These are phyloP conservation scores for Hydrangea macrophylla DNA, from an alignment of 148 eudicot genomes.

Conservation along the genomic window DNA sequence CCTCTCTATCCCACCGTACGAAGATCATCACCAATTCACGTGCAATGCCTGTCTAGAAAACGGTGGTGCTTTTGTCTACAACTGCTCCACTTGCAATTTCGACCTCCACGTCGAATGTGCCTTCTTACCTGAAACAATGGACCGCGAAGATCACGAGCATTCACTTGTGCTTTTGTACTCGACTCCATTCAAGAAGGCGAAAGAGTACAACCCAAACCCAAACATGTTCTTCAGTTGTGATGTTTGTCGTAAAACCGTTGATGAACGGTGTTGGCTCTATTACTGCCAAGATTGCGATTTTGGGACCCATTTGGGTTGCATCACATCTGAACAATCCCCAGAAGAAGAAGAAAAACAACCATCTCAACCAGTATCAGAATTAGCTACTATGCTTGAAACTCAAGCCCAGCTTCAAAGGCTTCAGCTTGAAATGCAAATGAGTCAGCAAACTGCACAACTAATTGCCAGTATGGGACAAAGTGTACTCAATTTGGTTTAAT, in stretches of 20 bases:
- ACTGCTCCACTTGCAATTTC: slow-evolving; percentile 32
- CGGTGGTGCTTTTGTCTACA: slow-evolving; percentile 24
- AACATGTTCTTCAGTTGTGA: slow-evolving; percentile 7
- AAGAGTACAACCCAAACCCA: background rate
- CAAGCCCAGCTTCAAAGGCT: background rate
- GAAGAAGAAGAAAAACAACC: background rate
- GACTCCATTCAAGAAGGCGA: background rate
- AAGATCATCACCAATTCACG: slow-evolving; percentile 14
- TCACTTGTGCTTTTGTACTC: slow-evolving; percentile 13
- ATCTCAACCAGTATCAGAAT: background rate
- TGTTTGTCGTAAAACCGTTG: slow-evolving; percentile 8
- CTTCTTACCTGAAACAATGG: slow-evolving; percentile 11
- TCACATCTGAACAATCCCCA: background rate
- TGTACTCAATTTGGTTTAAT: slow-evolving; percentile 1
- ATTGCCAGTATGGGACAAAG: slow-evolving; percentile 8
- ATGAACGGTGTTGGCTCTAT: slow-evolving; percentile 6
- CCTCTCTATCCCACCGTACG: slow-evolving; percentile 17
- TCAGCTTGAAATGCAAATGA: background rate
- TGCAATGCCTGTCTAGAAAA: slow-evolving; percentile 37
- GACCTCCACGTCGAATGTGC: slow-evolving; percentile 33
- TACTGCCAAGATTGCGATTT: slow-evolving; percentile 15
- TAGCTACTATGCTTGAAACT: background rate
- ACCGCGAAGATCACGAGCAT: slow-evolving; percentile 21
- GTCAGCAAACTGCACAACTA: slow-evolving; percentile 1
- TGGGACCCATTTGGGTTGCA: slow-evolving; percentile 23